These are phyloP conservation scores for Cyberlindnera saturnus DNA, from an alignment of 805 yeast genomes.

Conservation along the genomic window DNA sequence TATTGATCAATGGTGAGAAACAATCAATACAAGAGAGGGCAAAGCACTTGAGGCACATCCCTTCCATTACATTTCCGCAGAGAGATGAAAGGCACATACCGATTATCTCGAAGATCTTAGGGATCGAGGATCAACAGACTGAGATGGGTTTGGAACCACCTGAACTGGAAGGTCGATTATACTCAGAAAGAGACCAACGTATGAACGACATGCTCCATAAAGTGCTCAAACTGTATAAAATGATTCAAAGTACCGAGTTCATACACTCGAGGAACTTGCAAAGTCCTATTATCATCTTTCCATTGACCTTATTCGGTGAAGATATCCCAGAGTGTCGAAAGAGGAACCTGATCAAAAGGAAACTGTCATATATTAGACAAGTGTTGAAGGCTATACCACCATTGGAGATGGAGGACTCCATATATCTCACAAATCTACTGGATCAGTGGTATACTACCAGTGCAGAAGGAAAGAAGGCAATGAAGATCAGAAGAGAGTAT, in stretches of 20 bases:
- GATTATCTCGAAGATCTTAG: not conserved
- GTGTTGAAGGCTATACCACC: conserved; percentile 17
- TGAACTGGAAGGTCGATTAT: conserved; percentile 1
- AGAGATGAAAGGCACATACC: conserved; percentile 12
- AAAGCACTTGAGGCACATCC: conserved; percentile 3
- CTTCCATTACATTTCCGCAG: conserved; percentile 9
- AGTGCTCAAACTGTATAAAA: conserved; percentile 16
- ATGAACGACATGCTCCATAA: conserved; percentile 15
- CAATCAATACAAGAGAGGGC: conserved; percentile 7
- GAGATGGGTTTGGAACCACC: conserved; percentile 1
- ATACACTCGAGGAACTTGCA: conserved; percentile 16
- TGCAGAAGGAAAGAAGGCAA: not conserved
- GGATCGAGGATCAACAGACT: not conserved
- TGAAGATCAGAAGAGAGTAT: conserved; percentile 15
- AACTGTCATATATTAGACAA: conserved; percentile 15
- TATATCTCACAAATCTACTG: conserved; percentile 11
- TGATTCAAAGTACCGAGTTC: conserved; percentile 6
- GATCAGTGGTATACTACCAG: conserved; percentile 6
- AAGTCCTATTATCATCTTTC: conserved; percentile 14
- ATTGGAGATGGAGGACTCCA: conserved; percentile 11
- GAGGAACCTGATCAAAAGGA: conserved; percentile 17
- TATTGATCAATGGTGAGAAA: conserved; percentile 4
- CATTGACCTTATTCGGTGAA: conserved; percentile 16
- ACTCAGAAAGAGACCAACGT: conserved; percentile 4
- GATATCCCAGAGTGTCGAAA: conserved; percentile 16